Evolutionary conservation across 768 basidiomycete species (phyloP).

Genomic region (Lentinula guzmanii): DNA sequence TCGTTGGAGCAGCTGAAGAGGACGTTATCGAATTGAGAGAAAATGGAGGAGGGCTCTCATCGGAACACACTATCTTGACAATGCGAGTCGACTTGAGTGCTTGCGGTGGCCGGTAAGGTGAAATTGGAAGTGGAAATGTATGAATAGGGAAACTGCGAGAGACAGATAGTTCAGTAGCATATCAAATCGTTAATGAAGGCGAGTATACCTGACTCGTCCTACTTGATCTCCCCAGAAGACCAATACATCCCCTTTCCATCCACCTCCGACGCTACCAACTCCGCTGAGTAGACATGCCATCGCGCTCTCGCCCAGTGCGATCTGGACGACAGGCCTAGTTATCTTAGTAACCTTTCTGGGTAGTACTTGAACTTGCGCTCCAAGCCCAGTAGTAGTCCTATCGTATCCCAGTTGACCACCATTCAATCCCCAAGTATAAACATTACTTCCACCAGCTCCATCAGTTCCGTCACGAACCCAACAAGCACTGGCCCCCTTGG

Average conservation of each 20-base stretch:
- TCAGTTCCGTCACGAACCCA: constrained; percentile 52
- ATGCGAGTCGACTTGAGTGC: constrained; percentile 66
- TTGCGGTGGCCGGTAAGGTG: constrained; percentile 78
- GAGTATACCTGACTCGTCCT: constrained; percentile 63
- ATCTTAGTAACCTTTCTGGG: constrained; percentile 83
- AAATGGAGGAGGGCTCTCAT: constrained; percentile 77
- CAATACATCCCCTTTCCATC: constrained; percentile 74
- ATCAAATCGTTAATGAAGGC: neutral
- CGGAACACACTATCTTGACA: constrained; percentile 72
- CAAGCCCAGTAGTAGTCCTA: neutral
- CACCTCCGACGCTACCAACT: constrained; percentile 78
- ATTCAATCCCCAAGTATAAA: constrained; percentile 94
- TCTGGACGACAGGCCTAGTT: constrained; percentile 57
- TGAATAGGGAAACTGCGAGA: constrained; percentile 64
- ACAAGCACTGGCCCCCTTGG: constrained; percentile 81
- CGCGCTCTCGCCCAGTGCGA: constrained; percentile 64
- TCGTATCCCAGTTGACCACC: constrained; percentile 76
- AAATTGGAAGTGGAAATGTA: constrained; percentile 69
- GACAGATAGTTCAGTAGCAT: neutral
- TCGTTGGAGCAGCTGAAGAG: neutral
- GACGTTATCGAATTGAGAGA: constrained; percentile 40
- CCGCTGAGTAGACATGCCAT: constrained; percentile 35
- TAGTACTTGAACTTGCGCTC: constrained; percentile 45
- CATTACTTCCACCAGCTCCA: constrained; percentile 22
- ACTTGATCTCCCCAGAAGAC: constrained; percentile 75